A percentile compares a stretch with the other conserved stretches of the same genome.
Conservation (phyloP, 768 basidiomycete species). For the Solioccasus polychromus region DNA sequence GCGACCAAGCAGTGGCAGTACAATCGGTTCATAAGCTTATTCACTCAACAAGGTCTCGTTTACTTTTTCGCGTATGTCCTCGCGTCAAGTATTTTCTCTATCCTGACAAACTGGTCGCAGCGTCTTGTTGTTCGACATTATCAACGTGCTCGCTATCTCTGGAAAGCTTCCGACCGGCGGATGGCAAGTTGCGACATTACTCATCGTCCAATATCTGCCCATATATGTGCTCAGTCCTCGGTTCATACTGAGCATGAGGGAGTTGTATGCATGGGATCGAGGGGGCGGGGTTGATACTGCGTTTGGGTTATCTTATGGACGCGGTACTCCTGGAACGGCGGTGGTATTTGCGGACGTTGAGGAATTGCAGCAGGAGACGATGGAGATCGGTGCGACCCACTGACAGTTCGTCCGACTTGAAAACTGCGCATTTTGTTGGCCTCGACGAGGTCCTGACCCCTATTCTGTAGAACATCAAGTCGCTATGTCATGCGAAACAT, state of each 20-base stretch:
- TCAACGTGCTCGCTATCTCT: background rate
- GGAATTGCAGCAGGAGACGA: background rate
- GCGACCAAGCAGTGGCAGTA: slow-evolving; percentile 2
- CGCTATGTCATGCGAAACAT: too few relatives aligned
- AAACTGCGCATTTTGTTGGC: too few relatives aligned
- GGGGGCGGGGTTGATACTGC: background rate
- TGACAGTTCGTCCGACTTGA: too few relatives aligned
- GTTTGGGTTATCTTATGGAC: background rate
- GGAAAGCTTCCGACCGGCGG: background rate
- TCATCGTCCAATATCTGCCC: background rate
- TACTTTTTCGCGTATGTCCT: slow-evolving; percentile 9
- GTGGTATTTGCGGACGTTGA: background rate
- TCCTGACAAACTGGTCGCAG: background rate
- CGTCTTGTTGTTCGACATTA: background rate
- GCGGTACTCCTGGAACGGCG: background rate
- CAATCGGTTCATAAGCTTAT: slow-evolving; percentile 6
- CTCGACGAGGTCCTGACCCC: too few relatives aligned
- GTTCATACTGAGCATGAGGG: background rate
- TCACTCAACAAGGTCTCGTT: slow-evolving; percentile 6
- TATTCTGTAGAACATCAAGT: too few relatives aligned
- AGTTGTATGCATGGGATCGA: background rate
- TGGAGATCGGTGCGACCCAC: too few relatives aligned
- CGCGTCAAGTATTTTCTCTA: background rate
- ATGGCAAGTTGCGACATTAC: background rate
- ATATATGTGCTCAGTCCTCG: background rate